Percentiles rank a stretch among this genome's conserved stretches.
Evolutionary conservation across 441 rosid genomes (phyloP).

Genomic region (Bocquillonia castaneifolia): DNA sequence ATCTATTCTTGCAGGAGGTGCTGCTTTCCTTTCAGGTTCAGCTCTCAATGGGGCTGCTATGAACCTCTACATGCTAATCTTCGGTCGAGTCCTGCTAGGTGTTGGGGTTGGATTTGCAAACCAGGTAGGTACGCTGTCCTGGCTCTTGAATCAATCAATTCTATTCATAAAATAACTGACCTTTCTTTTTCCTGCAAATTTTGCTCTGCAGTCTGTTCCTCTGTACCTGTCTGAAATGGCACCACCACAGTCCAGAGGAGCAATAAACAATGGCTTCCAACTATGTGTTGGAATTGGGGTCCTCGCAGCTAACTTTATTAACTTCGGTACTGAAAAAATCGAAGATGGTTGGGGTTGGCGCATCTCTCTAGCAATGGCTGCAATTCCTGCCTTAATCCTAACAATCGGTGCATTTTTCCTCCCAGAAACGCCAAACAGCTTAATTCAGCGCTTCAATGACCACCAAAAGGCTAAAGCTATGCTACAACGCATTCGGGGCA

Average conservation of each 20-base stretch:
- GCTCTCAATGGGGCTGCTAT: slow-evolving; percentile 61
- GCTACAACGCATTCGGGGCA: slow-evolving; percentile 45
- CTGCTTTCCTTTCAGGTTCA: slow-evolving; percentile 53
- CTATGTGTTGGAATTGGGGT: slow-evolving; percentile 60
- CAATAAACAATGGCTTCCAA: slow-evolving; percentile 66
- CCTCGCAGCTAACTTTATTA: slow-evolving; percentile 53
- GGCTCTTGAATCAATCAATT: too few relatives aligned
- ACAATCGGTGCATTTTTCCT: slow-evolving; percentile 63
- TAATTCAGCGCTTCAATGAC: slow-evolving; percentile 40
- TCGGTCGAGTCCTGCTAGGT: slow-evolving; percentile 71
- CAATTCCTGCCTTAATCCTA: slow-evolving; percentile 57
- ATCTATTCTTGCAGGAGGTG: slow-evolving; percentile 59
- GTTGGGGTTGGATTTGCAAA: slow-evolving; percentile 81
- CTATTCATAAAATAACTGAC: too few relatives aligned
- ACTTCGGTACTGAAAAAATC: slow-evolving; percentile 47
- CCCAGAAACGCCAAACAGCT: slow-evolving; percentile 62
- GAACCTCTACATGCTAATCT: slow-evolving; percentile 56
- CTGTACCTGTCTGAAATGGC: slow-evolving; percentile 74
- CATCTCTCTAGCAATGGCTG: slow-evolving; percentile 58
- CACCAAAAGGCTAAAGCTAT: slow-evolving; percentile 36
- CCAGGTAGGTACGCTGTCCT: too few relatives aligned
- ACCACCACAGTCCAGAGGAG: slow-evolving; percentile 71
- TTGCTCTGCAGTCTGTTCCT: slow-evolving; percentile 32
- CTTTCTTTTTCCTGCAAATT: not conserved
- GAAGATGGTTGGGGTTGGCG: slow-evolving; percentile 62